Base-by-base conservation (phyloP, 768 basidiomycete species). In the Pleurotus salmoneostramineus region DNA sequence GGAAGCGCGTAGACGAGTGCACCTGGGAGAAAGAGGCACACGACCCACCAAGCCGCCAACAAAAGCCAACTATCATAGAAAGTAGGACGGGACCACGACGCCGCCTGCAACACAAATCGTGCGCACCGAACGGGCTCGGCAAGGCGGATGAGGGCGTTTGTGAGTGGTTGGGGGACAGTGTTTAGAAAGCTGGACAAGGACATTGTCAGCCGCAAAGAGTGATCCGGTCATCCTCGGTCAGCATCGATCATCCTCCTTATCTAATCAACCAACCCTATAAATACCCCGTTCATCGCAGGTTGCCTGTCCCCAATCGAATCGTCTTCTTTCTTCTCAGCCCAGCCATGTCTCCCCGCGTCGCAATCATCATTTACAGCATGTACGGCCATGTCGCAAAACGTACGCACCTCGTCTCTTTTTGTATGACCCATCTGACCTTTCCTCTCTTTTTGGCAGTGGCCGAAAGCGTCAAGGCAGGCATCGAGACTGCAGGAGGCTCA, bases 31-130 rank as follows among this genome's bases (percentile, higher is more conserved):
- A 88, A 76, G 56, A 95, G 74, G 72, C 90, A 93, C 15, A 85
- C 27, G 0, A 80, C 82, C 90, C 93, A 95, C 91, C 91, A 95
- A 1, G 68, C 67, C 0, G 80, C 88, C 45, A 96, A 72, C 1
- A 80, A 69, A 3, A 95, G 80, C 75, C 80, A 88, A 52, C 83
- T 78, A 54, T 89, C 81, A 64, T 85, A 80, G 78, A 80, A 82
- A 8, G 74, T 69, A 11, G 15, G 21, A 0, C 76, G 65, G 40
- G 77, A 72, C 89, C 91, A 93, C 62, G 76, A 80, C 34, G 82
- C 33, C 1, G 85, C 68, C 64, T 89, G 79, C 2, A 78, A 66
- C 0, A 69, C 34, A 57, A 72, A 72, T 10, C 83, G 75, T 6
- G 78, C 34, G 15, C 62, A 58, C 31, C 80, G 71, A 27, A 91